A percentile compares a stretch with the other conserved stretches of the same genome.
Evolutionary conservation across 495 filamentous ascomycete genomes (phyloP).

Genomic region (Alectoria sarmentosa): DNA sequence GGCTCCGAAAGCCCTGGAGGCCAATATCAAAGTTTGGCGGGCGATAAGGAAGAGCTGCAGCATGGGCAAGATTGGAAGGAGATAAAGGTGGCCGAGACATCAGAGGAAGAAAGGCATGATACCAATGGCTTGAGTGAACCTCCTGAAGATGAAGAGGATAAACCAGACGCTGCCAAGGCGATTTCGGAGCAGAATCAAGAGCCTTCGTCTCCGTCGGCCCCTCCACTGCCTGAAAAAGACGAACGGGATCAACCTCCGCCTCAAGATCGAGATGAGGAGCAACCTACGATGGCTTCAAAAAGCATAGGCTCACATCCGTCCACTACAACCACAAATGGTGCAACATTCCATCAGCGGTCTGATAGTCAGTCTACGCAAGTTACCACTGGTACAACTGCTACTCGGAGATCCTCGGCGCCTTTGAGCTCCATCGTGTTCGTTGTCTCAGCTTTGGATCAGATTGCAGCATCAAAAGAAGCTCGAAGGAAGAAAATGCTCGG

Average conservation of each 20-base stretch:
- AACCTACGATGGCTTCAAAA: neutral
- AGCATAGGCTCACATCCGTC: conserved; percentile 17
- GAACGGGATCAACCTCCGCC: conserved; percentile 1
- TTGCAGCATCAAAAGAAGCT: conserved; percentile 82
- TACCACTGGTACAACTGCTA: conserved; percentile 46
- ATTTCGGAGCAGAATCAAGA: conserved; percentile 8
- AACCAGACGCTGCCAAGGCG: neutral
- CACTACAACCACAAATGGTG: conserved; percentile 15
- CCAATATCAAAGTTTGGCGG: conserved; percentile 18
- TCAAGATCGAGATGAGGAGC: conserved; percentile 23
- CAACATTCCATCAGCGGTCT: conserved; percentile 37
- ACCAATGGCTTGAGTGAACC: neutral
- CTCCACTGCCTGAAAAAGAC: conserved; percentile 1
- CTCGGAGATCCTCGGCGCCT: conserved; percentile 43
- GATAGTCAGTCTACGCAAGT: conserved; percentile 54
- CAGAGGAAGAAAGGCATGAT: conserved; percentile 7
- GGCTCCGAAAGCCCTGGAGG: conserved; percentile 6
- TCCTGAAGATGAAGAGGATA: neutral
- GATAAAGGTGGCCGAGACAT: conserved; percentile 24
- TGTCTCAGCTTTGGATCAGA: conserved; percentile 82
- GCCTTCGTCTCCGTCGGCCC: conserved; percentile 15
- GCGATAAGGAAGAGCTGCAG: conserved; percentile 25
- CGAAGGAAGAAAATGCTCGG: conserved; percentile 70
- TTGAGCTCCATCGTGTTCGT: conserved; percentile 95
- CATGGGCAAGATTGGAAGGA: conserved; percentile 24